Percentiles rank a stretch among this genome's conserved stretches.
These are phyloP conservation scores for Vitis hybrid DNA, from an alignment of 177 flowering plant species.

Conservation along the genomic window DNA sequence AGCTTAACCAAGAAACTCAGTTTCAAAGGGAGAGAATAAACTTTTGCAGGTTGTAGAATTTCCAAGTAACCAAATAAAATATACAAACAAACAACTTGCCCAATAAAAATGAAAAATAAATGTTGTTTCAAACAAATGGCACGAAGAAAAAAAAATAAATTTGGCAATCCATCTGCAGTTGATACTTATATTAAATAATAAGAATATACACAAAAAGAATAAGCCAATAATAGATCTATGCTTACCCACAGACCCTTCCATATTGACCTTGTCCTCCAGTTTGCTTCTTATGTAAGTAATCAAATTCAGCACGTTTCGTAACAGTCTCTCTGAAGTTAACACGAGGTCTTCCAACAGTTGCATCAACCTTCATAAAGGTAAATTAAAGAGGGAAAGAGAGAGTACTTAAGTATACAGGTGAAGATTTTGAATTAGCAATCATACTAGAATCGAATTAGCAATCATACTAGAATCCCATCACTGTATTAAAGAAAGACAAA, in stretches of 20 bases:
- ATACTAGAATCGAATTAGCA: not conserved
- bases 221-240: not conserved
- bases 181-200: not conserved
- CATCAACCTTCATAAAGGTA: constrained; percentile 68
- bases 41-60: not conserved
- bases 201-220: not conserved
- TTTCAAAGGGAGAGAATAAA: not conserved
- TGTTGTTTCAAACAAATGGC: too few relatives aligned
- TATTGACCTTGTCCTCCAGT: constrained; percentile 99
- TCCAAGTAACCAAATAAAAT: too few relatives aligned
- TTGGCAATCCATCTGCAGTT: not conserved
- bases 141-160: too few relatives aligned
- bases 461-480: not conserved
- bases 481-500: not conserved
- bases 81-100: too few relatives aligned
- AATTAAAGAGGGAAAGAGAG: constrained; percentile 7
- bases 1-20: too few relatives aligned
- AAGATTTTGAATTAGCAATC: not conserved
- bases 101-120: too few relatives aligned
- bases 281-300: constrained; percentile 97
- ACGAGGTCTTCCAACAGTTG: constrained; percentile 97
- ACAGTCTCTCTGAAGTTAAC: constrained; percentile 97
- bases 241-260: constrained; percentile 95
- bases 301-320: constrained; percentile 95
- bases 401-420: not conserved